Conservation (phyloP, 345 rosid genomes). For the Euphorbia tirucalli region DNA sequence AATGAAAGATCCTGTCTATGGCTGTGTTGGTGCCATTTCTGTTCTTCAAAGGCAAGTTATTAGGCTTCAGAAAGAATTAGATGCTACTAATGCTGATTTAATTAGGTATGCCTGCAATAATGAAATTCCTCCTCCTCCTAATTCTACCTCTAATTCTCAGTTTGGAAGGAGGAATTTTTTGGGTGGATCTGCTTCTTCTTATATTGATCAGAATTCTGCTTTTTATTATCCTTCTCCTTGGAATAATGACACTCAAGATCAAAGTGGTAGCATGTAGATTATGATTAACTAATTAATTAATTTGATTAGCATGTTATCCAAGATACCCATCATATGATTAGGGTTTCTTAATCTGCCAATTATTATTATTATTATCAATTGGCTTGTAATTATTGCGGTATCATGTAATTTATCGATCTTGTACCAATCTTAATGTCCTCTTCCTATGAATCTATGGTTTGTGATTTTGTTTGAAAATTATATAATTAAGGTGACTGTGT, state of each 20-base stretch:
- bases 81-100: conserved; percentile 32
- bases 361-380: conserved; percentile 1
- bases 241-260: conserved; percentile 12
- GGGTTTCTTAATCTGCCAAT: conserved; percentile 30
- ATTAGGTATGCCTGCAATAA: conserved; percentile 26
- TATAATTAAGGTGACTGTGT: too few species aligned
- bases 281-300: neutral
- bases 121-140: conserved; percentile 8
- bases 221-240: conserved; percentile 21
- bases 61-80: conserved; percentile 33
- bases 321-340: conserved; percentile 10
- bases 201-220: conserved; percentile 11
- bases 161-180: conserved; percentile 11
- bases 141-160: too few species aligned
- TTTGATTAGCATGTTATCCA: neutral
- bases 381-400: conserved; percentile 5
- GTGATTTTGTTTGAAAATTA: neutral
- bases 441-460: neutral
- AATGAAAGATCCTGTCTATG: conserved; percentile 34
- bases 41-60: conserved; percentile 35
- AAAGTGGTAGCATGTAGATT: conserved; percentile 10
- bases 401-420: neutral
- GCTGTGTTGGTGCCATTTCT: conserved; percentile 36
- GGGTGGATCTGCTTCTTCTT: conserved; percentile 2
- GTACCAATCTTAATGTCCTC: too few species aligned